Evolutionary conservation across 768 basidiomycete genomes (phyloP).

Genomic region (Mycena chlorophos): DNA sequence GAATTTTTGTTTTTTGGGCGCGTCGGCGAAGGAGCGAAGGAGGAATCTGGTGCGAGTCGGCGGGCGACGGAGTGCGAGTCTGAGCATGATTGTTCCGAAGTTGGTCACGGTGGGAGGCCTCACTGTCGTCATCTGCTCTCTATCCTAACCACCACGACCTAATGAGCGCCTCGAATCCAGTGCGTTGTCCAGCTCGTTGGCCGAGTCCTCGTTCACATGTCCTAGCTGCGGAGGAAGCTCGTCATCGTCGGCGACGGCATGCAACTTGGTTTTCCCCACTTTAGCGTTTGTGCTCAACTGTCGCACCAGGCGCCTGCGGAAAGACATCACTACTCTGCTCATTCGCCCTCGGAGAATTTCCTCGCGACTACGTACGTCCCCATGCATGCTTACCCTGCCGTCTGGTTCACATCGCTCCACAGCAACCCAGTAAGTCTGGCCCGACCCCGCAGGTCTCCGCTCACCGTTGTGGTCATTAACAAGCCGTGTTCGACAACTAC

Average conservation of each 20-base stretch:
- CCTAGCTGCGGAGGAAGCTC: slow-evolving; percentile 92
- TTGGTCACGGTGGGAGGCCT: too few species aligned
- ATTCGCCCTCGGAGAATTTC: slow-evolving; percentile 92
- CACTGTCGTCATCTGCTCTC: too few species aligned
- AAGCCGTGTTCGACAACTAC: slow-evolving; percentile 97
- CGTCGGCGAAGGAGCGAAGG: slow-evolving; percentile 3
- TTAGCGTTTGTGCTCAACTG: slow-evolving; percentile 23
- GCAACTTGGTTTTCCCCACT: slow-evolving; percentile 33
- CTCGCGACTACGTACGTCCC: slow-evolving; percentile 86
- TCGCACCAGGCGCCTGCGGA: slow-evolving; percentile 79
- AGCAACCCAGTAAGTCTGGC: slow-evolving; percentile 58
- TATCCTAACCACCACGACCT: too few species aligned
- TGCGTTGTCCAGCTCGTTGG: background rate
- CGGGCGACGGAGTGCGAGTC: background rate
- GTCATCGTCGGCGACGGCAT: slow-evolving; percentile 96
- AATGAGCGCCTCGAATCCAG: too few species aligned
- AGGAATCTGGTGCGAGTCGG: background rate
- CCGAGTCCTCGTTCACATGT: slow-evolving; percentile 9
- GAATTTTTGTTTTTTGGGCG: background rate
- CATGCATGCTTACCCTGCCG: slow-evolving; percentile 8
- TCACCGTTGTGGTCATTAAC: slow-evolving; percentile 20
- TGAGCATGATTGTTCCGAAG: background rate
- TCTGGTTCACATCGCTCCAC: slow-evolving; percentile 19
- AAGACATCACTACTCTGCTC: slow-evolving; percentile 92
- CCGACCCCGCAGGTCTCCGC: slow-evolving; percentile 12